Base-by-base conservation (phyloP, 495 filamentous ascomycete species). In the Melanomma pulvis-pyrius region DNA sequence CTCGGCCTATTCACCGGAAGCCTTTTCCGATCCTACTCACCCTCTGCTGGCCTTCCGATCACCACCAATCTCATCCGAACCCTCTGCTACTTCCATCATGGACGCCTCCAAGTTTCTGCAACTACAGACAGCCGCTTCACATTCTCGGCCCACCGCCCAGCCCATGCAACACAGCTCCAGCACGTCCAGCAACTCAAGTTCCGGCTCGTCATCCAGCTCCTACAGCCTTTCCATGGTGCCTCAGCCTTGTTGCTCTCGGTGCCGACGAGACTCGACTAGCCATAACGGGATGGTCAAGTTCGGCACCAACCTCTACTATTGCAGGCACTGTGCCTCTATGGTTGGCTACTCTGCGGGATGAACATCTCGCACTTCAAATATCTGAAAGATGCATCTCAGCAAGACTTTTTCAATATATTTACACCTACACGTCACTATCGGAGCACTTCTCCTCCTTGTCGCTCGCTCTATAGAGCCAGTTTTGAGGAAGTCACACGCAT, bases 281-380 rank as follows among this genome's bases (percentile, higher is more conserved):
- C 21, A 7, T 11, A 53, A n/a, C 44, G 32, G 28, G 41, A 74
- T 71, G 69, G 59, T 74, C 24, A 15, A 25, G 21, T 69, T 74
- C 32, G 71, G 69, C 34, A 61, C 52, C 6, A 74, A 74, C 59
- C 54, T 72, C 0, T 74, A 63, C 52, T 74, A 74, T 58, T 74
- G 71, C 59, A 54, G 25, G 13, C 69, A 70, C 39, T 74, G 71
- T 36, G 71, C 71, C 41, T 63, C 29, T 24, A 63, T 74, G 51
- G 65, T 69, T 7, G 71, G 71, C 50, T 74, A 74, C 39, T 44
- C 39, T 11, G 8, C 8, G 8, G 39, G 39, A 7, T 44, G 39
- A 44, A 17, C 5, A 6, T 7, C 3, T 17, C 39, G 13, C 30
- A 34, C 30, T 34, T 34, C 30, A 12, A 34, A 34, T 5, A 34